Conservation (phyloP, 192 early-diverging fungal genomes). For the Dissophora globulifera region DNA sequence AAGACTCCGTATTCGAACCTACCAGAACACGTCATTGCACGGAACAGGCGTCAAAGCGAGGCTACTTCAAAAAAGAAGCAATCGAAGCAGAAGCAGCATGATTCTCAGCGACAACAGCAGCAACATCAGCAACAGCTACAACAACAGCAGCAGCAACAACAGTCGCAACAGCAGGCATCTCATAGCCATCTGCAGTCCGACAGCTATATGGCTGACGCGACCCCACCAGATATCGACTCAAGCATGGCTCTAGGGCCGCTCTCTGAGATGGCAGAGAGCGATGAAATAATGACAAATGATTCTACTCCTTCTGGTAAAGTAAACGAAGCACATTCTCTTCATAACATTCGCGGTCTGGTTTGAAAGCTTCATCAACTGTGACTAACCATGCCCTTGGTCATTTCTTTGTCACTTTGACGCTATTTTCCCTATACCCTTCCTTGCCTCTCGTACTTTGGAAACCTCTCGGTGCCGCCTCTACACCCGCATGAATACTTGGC, state of each 20-base stretch:
- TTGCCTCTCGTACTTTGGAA: too few relatives aligned
- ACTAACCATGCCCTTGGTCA: slow-evolving; percentile 12
- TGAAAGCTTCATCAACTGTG: not conserved
- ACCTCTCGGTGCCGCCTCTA: too few relatives aligned
- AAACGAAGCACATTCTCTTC: too few relatives aligned
- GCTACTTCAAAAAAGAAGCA: slow-evolving; percentile 11
- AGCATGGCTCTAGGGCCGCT: slow-evolving; percentile 2
- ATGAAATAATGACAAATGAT: slow-evolving; percentile 18
- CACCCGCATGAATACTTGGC: not conserved
- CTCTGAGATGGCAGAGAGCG: slow-evolving; percentile 2
- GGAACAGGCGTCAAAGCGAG: slow-evolving; percentile 24
- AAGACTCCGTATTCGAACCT: slow-evolving; percentile 9
- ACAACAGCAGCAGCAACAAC: slow-evolving; percentile 14
- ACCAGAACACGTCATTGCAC: slow-evolving; percentile 1
- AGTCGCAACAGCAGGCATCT: slow-evolving; percentile 15
- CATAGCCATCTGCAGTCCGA: slow-evolving; percentile 1
- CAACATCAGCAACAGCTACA: slow-evolving; percentile 2
- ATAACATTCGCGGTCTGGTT: not conserved
- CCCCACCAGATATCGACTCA: slow-evolving; percentile 7
- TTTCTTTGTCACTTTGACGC: not conserved
- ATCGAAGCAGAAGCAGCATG: slow-evolving; percentile 7
- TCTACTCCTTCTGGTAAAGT: slow-evolving; percentile 37
- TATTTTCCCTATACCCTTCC: not conserved
- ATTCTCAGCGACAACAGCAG: not conserved
- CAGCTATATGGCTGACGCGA: slow-evolving; percentile 30